Conservation (phyloP, 192 early-diverging fungal species). For the Coemansia interrupta region DNA sequence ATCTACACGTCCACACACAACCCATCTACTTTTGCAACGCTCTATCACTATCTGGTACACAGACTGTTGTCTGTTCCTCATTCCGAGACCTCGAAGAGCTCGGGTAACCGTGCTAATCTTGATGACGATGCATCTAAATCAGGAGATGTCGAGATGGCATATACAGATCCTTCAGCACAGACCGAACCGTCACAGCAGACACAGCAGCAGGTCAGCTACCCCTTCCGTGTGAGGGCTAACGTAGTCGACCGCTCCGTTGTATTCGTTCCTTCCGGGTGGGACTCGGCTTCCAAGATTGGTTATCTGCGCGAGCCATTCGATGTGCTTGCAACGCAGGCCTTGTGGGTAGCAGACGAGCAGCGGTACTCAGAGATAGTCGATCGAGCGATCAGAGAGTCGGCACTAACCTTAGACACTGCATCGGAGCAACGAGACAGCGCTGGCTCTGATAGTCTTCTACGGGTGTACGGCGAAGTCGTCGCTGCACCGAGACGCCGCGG, state of each 20-base stretch:
- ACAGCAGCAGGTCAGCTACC: conserved; percentile 1
- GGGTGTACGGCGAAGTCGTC: conserved; percentile 34
- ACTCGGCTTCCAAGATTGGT: conserved; percentile 67
- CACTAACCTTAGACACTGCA: background rate
- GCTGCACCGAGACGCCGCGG: conserved; percentile 60
- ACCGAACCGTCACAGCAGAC: conserved; percentile 11
- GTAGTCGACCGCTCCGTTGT: conserved; percentile 86
- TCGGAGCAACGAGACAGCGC: background rate
- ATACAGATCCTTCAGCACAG: conserved; percentile 2
- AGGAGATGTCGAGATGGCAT: background rate
- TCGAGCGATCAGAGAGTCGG: conserved; percentile 15
- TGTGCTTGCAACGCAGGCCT: conserved; percentile 57
- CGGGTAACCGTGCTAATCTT: conserved; percentile 15
- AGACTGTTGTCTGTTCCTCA: conserved; percentile 53
- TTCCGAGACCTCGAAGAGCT: conserved; percentile 6
- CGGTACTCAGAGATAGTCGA: conserved; percentile 34
- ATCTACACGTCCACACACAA: conserved; percentile 84
- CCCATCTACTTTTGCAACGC: conserved; percentile 68
- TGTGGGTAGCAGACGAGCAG: conserved; percentile 61
- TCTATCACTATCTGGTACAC: conserved; percentile 81
- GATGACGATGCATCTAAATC: conserved; percentile 13
- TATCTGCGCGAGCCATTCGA: conserved; percentile 73
- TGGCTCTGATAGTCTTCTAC: conserved; percentile 18
- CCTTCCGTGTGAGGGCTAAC: conserved; percentile 66
- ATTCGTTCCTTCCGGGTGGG: conserved; percentile 47